Conservation (phyloP, 176 grass and related monocot genomes). For the Bonia amplexicaulis region DNA sequence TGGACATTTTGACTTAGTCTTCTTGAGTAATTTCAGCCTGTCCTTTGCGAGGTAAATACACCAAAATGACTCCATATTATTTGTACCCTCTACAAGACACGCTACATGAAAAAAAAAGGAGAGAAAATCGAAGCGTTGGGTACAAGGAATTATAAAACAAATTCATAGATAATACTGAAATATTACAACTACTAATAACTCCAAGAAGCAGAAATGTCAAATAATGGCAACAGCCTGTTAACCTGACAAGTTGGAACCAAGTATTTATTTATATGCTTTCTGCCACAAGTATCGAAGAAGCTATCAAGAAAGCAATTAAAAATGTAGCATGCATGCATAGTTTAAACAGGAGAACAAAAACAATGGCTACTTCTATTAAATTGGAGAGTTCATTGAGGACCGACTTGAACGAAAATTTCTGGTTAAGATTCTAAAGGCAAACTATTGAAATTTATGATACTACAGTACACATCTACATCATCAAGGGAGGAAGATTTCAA, state of each 20-base stretch:
- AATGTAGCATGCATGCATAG: background rate
- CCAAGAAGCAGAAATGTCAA: slow-evolving; percentile 7
- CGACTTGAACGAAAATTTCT: background rate
- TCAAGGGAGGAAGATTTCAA: slow-evolving; percentile 27
- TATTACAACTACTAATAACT: background rate
- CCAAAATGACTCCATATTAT: background rate
- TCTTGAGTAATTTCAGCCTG: background rate
- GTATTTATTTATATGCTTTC: background rate
- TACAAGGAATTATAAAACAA: background rate
- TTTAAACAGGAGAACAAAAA: background rate
- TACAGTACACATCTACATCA: background rate
- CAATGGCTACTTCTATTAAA: background rate
- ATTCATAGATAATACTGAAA: background rate
- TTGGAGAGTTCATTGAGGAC: background rate
- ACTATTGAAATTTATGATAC: background rate
- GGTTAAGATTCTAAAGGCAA: slow-evolving; percentile 24
- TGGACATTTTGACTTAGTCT: slow-evolving; percentile 5
- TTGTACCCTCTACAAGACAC: background rate
- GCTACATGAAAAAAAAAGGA: background rate
- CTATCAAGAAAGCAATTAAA: background rate
- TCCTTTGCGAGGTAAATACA: background rate
- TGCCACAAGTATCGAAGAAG: background rate
- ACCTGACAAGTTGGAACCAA: background rate
- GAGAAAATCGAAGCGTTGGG: background rate
- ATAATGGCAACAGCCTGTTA: background rate